A percentile compares a stretch with the other conserved stretches of the same genome.
Conservation (phyloP, 352 stramenopile genomes). For the Blastocystis sp. region DNA sequence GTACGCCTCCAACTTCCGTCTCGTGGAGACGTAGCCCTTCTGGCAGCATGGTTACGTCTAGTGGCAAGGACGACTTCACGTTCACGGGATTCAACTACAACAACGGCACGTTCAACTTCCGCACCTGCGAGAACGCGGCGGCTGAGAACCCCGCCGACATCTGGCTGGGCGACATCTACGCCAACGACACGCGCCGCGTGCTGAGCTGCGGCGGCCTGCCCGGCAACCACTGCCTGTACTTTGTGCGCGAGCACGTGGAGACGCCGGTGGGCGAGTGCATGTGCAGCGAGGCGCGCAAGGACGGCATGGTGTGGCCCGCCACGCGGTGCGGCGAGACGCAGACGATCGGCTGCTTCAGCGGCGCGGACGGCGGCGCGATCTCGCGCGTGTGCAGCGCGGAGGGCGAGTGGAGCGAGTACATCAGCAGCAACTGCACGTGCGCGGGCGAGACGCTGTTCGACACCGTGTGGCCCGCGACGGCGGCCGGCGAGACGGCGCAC, state of each 20-base stretch:
- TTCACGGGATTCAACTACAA: constrained; percentile 38
- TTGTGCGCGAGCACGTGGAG: constrained; percentile 23
- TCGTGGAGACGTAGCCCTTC: constrained; percentile 7
- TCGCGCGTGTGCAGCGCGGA: constrained; percentile 17
- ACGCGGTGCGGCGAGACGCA: constrained; percentile 38
- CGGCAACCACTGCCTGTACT: constrained; percentile 49
- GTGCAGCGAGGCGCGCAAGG: neutral
- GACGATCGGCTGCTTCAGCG: constrained; percentile 18
- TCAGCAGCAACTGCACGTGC: constrained; percentile 45
- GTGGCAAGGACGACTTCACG: constrained; percentile 30
- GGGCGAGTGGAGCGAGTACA: constrained; percentile 44
- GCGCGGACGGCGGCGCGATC: neutral
- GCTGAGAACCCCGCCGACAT: neutral
- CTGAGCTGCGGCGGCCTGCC: constrained; percentile 46
- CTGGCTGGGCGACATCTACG: constrained; percentile 42
- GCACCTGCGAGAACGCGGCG: neutral
- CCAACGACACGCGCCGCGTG: constrained; percentile 5
- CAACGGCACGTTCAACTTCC: constrained; percentile 40
- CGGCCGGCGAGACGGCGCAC: constrained; percentile 7
- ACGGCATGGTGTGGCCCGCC: constrained; percentile 22
- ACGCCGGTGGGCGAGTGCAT: constrained; percentile 3
- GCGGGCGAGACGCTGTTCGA: neutral
- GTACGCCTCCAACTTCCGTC: neutral
- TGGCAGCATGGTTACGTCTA: neutral
- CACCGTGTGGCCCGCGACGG: constrained; percentile 31